Base-by-base conservation (phyloP, 2,329 filamentous ascomycete species). In the Botryotinia globosa region DNA sequence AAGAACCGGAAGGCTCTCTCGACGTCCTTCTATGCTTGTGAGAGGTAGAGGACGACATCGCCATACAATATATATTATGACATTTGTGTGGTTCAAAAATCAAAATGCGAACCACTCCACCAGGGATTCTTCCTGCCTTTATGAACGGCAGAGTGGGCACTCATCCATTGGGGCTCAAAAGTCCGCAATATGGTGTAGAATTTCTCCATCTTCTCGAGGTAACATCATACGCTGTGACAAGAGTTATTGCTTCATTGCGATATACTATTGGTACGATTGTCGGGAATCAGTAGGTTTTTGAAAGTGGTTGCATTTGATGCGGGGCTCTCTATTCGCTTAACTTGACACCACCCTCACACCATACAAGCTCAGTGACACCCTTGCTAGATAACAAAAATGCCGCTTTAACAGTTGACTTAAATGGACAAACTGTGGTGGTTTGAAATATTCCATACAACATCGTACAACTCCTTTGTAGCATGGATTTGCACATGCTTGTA, bases 401-500 rank as follows among this genome's bases (percentile, higher is more conserved):
- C 45, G 64, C 64, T 56, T 67, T 54, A 67, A 67, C 25, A 29
- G n/a, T 4, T 22, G 14, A 42, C 5, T 62, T n/a, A 4, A n/a
- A 20, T 66, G 1, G 20, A 51, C 6, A 6, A 22, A 37, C 44
- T 10, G 22, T 65, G 44, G 44, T 22, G 44, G 44, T 37, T 18
- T 34, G 25, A 16, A 39, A 9, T 34, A 0, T 34, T 63, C 45
- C 29, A 20, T 20, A 25, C 44, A 32, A 22, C 4, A 20, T 48
- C 22, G 25, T 48, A n/a, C 12, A 34, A 66, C 10, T 51, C 4
- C 10, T 65, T 32, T 51, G 4, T 5, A 22, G 44, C 44, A 65
- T 51, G 63, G 32, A 51, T 37, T 42, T 51, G 25, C 64, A 67
- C 4, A 67, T 67, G 64, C 44, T 51, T 51, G 63, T 37, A 37